Conservation (phyloP, 495 filamentous ascomycete species). For the Daldinia grandis region DNA sequence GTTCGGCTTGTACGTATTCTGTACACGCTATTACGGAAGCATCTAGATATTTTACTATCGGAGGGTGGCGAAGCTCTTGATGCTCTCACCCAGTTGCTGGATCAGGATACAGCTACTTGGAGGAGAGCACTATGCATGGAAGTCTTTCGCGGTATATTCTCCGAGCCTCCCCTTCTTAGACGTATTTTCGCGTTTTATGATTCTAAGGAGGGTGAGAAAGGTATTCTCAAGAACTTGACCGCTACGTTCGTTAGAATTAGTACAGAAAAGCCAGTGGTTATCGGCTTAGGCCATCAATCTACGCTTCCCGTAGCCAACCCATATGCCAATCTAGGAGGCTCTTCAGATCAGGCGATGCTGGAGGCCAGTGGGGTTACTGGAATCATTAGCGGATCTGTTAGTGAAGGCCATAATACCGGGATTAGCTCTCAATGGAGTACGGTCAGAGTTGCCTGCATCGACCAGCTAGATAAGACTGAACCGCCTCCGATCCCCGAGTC, state of each 20-base stretch:
- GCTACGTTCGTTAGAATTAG: constrained; percentile 86
- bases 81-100: constrained; percentile 86
- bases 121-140: constrained; percentile 92
- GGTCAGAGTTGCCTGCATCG: constrained; percentile 86
- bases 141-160: constrained; percentile 82
- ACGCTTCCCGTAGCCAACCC: constrained; percentile 69
- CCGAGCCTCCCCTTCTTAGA: constrained; percentile 77
- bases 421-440: constrained; percentile 92
- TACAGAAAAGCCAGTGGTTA: constrained; percentile 85
- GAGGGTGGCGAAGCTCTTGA: constrained; percentile 88
- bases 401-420: constrained; percentile 71
- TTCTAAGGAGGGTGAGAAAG: constrained; percentile 72
- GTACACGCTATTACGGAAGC: constrained; percentile 76
- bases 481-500: constrained; percentile 85
- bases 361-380: constrained; percentile 89
- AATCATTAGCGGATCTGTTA: constrained; percentile 81
- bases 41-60: constrained; percentile 74
- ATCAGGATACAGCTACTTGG: constrained; percentile 84
- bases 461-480: constrained; percentile 92
- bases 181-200: constrained; percentile 86
- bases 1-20: constrained; percentile 84
- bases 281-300: constrained; percentile 87
- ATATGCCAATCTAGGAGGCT: constrained; percentile 48
- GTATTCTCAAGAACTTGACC: constrained; percentile 81
- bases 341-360: constrained; percentile 81